phyloP scores from a whole-genome alignment of 345 rosid genomes.

The Citrus inodora region DNA sequence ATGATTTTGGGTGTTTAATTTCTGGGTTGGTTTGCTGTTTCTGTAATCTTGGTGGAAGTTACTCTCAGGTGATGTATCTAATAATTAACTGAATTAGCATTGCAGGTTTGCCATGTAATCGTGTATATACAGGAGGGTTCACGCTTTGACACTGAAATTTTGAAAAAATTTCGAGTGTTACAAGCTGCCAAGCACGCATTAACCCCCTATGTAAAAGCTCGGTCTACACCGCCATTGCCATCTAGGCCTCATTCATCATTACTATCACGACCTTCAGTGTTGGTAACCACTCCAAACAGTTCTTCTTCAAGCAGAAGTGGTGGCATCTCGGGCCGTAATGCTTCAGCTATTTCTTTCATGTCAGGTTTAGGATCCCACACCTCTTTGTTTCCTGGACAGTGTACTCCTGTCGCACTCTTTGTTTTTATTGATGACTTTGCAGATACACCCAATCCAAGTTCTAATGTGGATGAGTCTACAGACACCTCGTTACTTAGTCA shows the following conservation, averaged over 20 bases:
- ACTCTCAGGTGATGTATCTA: constrained; percentile 3
- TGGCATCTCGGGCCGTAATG: constrained; percentile 41
- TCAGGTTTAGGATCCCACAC: constrained; percentile 70
- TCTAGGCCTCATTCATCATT: constrained; percentile 48
- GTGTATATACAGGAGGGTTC: constrained; percentile 67
- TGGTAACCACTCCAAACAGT: constrained; percentile 23
- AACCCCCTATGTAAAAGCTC: constrained; percentile 55
- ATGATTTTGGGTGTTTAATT: too few species aligned
- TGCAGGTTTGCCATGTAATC: constrained; percentile 89
- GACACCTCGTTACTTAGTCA: constrained; percentile 38
- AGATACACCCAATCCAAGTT: constrained; percentile 33
- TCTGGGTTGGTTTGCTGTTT: neutral
- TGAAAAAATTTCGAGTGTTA: constrained; percentile 72
- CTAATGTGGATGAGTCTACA: constrained; percentile 46
- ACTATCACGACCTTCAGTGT: constrained; percentile 29
- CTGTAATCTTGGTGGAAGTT: neutral
- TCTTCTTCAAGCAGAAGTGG: constrained; percentile 53
- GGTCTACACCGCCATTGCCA: constrained; percentile 39
- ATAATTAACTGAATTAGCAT: constrained; percentile 28
- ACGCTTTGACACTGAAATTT: constrained; percentile 50
- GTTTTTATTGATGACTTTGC: constrained; percentile 68
- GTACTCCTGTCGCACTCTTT: constrained; percentile 73
- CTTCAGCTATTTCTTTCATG: constrained; percentile 60
- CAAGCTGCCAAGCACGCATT: constrained; percentile 73
- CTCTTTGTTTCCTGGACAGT: constrained; percentile 72